phyloP scores from a whole-genome alignment of 495 filamentous ascomycete genomes.

The Zalerion maritima region DNA sequence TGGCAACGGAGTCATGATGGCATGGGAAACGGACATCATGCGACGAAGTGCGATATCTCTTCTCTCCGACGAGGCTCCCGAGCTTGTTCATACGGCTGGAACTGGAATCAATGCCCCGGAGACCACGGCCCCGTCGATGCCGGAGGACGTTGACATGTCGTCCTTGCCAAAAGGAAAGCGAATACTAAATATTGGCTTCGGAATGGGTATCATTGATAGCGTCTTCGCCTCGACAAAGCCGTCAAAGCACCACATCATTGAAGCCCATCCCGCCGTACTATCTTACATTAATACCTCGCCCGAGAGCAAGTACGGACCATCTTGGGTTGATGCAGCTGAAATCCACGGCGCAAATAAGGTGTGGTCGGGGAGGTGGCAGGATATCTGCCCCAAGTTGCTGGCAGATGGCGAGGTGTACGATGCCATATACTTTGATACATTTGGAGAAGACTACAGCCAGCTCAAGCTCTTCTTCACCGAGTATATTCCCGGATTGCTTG shows the following conservation, averaged over 20 bases:
- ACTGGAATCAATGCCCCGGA: no score
- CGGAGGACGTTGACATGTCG: no score
- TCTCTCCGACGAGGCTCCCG: slow-evolving; percentile 20
- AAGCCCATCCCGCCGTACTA: slow-evolving; percentile 77
- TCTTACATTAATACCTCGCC: slow-evolving; percentile 38
- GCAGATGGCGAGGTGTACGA: slow-evolving; percentile 62
- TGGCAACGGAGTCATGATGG: slow-evolving; percentile 92
- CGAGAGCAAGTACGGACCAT: slow-evolving; percentile 26
- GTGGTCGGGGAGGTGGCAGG: slow-evolving; percentile 61
- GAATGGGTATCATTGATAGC: slow-evolving; percentile 90
- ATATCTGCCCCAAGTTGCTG: slow-evolving; percentile 57
- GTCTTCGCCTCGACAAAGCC: slow-evolving; percentile 62
- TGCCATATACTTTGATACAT: slow-evolving; percentile 96
- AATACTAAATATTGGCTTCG: slow-evolving; percentile 85
- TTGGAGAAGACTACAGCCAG: slow-evolving; percentile 80
- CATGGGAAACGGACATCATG: slow-evolving; percentile 92
- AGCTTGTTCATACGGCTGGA: no score
- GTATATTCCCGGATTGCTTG: slow-evolving; percentile 64
- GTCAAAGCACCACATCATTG: slow-evolving; percentile 67
- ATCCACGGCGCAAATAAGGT: slow-evolving; percentile 29
- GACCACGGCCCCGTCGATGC: no score
- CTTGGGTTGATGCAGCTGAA: slow-evolving; percentile 27
- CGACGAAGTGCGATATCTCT: slow-evolving; percentile 45
- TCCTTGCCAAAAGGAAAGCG: no score
- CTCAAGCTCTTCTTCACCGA: slow-evolving; percentile 81